A percentile compares a stretch with the other conserved stretches of the same genome.
Evolutionary conservation across 305 asterid genomes (phyloP).

Genomic region (Plantago lanceolata): DNA sequence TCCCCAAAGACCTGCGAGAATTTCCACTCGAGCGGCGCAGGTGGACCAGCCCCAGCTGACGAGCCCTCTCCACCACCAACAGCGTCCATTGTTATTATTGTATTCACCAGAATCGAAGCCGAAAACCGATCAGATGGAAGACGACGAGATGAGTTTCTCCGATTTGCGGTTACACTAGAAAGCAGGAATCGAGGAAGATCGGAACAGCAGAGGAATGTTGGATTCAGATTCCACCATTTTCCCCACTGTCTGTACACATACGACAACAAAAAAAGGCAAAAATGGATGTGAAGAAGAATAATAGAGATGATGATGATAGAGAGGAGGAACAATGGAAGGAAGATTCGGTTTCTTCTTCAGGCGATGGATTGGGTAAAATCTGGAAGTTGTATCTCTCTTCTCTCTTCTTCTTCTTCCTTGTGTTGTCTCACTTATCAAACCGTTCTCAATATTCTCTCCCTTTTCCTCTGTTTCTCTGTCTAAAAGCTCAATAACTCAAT

Average conservation of each 20-base stretch:
- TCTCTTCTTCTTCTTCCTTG: neutral
- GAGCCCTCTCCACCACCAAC: conserved; percentile 64
- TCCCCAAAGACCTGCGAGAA: conserved; percentile 99
- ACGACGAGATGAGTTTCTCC: conserved; percentile 21
- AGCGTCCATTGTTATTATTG: conserved; percentile 52
- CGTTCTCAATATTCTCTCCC: conserved; percentile 34
- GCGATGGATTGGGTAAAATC: conserved; percentile 28
- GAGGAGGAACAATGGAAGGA: conserved; percentile 24
- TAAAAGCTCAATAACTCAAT: conserved; percentile 10
- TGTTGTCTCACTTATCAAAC: conserved; percentile 27
- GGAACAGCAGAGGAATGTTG: conserved; percentile 55
- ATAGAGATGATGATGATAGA: no score
- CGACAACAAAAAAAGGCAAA: conserved; percentile 13
- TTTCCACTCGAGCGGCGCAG: conserved; percentile 94
- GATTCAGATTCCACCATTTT: conserved; percentile 73
- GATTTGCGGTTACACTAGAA: conserved; percentile 38
- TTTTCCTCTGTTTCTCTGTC: conserved; percentile 21
- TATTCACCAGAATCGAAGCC: conserved; percentile 32
- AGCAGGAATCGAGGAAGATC: conserved; percentile 45
- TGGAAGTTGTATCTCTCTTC: conserved; percentile 23
- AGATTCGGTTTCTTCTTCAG: conserved; percentile 17
- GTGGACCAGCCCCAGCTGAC: conserved; percentile 77
- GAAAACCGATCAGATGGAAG: conserved; percentile 23
- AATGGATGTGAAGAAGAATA: conserved; percentile 31
- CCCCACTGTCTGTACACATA: conserved; percentile 32